Base-by-base conservation (phyloP, 2,329 filamentous ascomycete genomes). In the Alternaria panax region DNA sequence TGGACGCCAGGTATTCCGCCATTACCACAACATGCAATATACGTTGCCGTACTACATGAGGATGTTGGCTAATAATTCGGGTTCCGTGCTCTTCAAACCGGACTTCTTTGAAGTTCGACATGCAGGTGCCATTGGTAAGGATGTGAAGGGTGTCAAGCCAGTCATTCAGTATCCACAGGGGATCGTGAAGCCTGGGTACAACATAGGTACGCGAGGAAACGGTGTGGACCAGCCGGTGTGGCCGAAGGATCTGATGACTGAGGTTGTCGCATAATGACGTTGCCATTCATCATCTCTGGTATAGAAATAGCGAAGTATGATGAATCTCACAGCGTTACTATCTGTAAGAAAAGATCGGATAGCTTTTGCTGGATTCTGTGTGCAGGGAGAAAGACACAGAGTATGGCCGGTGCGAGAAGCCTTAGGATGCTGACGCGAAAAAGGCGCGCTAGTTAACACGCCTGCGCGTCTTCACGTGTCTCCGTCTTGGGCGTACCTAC, bases 131-230 rank as follows among this genome's bases (percentile, higher is more conserved):
- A 63, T 84, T 14, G 80, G 75, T 0, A 74, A 67, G 9, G 70
- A 75, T 1, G 73, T 86, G 20, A 60, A 71, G 4, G 73, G 72
- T 18, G 75, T 82, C 7, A 83, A 82, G 62, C 83, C 83, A 0
- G 71, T 85, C 7, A 73, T 81, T 7, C 70, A 75, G 41, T 85
- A 67, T 47, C 68, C 70, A 1, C 57, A 65, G 1, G 67, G 64
- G 0, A 63, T 55, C 18, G 72, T 75, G 8, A 38, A 80, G 48
- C 69, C 82, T 45, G 73, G 74, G 28, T 86, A 78, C 64, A 81
- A 84, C 59, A 75, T 86, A 18, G 82, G 83, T 2, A 84, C 83
- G 4, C 76, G 84, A 64, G 76, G 77, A 7, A 86, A 86, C 69
- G 83, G 83, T 1, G 73, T 81, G 3, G 84, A 86, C 68, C 61